Evolutionary conservation across 148 eudicot species (phyloP).

Genomic region (Persicaria tinctoria): DNA sequence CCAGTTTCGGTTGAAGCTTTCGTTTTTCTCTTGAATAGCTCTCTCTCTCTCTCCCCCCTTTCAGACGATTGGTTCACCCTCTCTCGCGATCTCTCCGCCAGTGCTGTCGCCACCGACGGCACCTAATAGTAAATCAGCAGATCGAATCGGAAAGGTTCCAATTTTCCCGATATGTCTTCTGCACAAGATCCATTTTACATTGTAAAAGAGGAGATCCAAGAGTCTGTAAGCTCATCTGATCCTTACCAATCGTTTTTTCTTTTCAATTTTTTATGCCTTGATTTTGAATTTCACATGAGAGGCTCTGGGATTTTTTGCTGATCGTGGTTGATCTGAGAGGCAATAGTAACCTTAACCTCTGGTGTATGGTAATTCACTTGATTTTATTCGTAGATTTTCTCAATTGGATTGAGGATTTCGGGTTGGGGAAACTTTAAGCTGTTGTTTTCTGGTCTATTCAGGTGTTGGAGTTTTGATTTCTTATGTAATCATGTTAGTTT

Average conservation of each 20-base stretch:
- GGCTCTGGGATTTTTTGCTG: background rate
- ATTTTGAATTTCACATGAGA: background rate
- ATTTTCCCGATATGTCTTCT: constrained; percentile 45
- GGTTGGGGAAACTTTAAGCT: background rate
- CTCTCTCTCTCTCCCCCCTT: background rate
- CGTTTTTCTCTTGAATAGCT: background rate
- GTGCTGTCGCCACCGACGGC: background rate
- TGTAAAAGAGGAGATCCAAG: constrained; percentile 92
- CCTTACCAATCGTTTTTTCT: background rate
- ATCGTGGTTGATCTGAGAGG: constrained; percentile 1
- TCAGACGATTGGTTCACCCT: background rate
- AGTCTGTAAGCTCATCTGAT: constrained; percentile 45
- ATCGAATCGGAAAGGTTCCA: background rate
- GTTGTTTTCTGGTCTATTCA: background rate
- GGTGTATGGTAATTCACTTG: background rate
- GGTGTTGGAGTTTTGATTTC: background rate
- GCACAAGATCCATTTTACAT: constrained; percentile 95
- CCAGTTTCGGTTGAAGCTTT: background rate
- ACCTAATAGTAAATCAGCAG: background rate
- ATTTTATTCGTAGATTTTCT: background rate
- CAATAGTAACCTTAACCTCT: background rate
- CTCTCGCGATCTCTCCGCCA: background rate
- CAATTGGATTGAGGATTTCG: background rate
- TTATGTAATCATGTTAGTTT: background rate
- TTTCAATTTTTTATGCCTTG: background rate